These are phyloP conservation scores for Dalbergia cultrata DNA, from an alignment of 306 rosid species.

Conservation along the genomic window DNA sequence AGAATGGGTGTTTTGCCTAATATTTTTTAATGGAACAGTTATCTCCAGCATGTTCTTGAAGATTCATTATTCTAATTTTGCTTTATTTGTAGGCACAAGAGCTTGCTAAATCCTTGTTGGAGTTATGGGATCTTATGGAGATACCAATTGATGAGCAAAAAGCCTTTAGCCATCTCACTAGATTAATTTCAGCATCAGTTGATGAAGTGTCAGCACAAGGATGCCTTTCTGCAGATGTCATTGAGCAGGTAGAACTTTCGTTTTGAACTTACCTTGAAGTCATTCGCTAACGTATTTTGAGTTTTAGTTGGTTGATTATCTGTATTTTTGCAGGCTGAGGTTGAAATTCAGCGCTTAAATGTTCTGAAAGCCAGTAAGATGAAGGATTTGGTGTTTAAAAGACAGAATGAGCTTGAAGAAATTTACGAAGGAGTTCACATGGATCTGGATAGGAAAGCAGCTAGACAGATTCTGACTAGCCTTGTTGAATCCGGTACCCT, in stretches of 20 bases:
- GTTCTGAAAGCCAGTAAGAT: slow-evolving; percentile 82
- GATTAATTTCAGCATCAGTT: slow-evolving; percentile 67
- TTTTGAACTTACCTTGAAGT: slow-evolving; percentile 32
- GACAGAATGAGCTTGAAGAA: slow-evolving; percentile 88
- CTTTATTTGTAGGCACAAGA: slow-evolving; percentile 65
- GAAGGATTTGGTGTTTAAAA: slow-evolving; percentile 83
- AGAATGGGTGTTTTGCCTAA: slow-evolving; percentile 19
- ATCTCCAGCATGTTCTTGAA: slow-evolving; percentile 29
- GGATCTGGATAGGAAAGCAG: slow-evolving; percentile 78
- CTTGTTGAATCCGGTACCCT: slow-evolving; percentile 81
- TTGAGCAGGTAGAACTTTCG: slow-evolving; percentile 70
- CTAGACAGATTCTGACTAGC: slow-evolving; percentile 65
- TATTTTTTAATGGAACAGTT: slow-evolving; percentile 2
- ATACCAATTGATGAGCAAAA: slow-evolving; percentile 67
- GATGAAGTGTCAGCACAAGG: slow-evolving; percentile 77
- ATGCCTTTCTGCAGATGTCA: slow-evolving; percentile 71
- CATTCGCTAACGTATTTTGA: slow-evolving; percentile 19
- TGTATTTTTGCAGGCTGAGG: slow-evolving; percentile 59
- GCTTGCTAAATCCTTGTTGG: slow-evolving; percentile 62
- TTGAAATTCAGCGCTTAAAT: slow-evolving; percentile 78
- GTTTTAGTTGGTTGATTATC: slow-evolving; percentile 29
- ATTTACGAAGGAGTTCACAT: slow-evolving; percentile 84
- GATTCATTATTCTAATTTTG: slow-evolving; percentile 35
- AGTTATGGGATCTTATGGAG: slow-evolving; percentile 90
- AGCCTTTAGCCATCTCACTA: slow-evolving; percentile 66